Evolutionary conservation across 371 early-diverging fungal genomes (phyloP).

Genomic region (Haplosporangium sp.): DNA sequence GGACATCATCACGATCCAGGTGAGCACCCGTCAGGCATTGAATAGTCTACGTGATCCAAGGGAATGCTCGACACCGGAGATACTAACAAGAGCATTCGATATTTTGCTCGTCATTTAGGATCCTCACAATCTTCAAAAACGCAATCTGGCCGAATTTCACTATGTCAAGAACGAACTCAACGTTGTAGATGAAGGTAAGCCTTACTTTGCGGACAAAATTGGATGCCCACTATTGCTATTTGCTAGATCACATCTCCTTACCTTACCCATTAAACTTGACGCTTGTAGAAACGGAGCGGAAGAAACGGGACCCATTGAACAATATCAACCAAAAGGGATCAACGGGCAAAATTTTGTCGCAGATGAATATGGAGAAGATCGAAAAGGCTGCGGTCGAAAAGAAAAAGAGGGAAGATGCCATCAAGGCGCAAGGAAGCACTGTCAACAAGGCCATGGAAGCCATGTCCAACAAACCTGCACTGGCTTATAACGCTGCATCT

Average conservation of each 20-base stretch:
- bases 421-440: conserved; percentile 22
- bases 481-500: conserved; percentile 81
- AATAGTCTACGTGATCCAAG: neutral
- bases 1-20: conserved; percentile 90
- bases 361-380: conserved; percentile 54
- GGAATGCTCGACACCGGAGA: too few species aligned
- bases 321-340: conserved; percentile 79
- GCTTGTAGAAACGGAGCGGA: conserved; percentile 57
- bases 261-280: neutral
- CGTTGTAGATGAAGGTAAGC: conserved; percentile 61
- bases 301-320: conserved; percentile 62
- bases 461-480: conserved; percentile 61
- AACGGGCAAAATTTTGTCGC: conserved; percentile 69
- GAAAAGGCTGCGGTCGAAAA: conserved; percentile 56
- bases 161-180: conserved; percentile 76
- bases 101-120: conserved; percentile 67
- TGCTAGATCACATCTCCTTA: neutral
- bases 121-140: conserved; percentile 81
- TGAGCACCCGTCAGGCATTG: conserved; percentile 37
- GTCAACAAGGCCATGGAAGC: conserved; percentile 47
- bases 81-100: too few species aligned
- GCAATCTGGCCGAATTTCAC: conserved; percentile 80
- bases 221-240: too few species aligned
- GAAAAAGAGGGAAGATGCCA: conserved; percentile 40
- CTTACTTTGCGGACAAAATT: neutral